phyloP scores from a whole-genome alignment of 2,329 filamentous ascomycete species.

The Drechslerella coelobrocha region DNA sequence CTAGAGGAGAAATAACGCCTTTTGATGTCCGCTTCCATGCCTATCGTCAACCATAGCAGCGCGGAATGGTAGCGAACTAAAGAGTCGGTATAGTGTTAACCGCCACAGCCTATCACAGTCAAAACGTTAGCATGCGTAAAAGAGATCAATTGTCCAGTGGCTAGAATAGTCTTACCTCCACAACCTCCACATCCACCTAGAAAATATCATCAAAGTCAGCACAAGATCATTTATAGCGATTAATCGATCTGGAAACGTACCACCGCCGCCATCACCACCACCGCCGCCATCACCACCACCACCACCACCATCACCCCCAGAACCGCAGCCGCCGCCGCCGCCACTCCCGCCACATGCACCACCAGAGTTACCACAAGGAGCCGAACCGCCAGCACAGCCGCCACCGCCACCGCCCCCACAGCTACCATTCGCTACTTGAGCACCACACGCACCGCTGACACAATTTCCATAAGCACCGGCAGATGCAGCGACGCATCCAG shows the following conservation, averaged over 20 bases:
- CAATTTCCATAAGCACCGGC: conserved; percentile 36
- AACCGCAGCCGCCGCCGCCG: conserved; percentile 18
- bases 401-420: conserved; percentile 39
- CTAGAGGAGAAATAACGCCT: too few relatives aligned
- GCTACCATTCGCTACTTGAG: conserved; percentile 22
- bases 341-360: conserved; percentile 38
- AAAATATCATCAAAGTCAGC: background rate
- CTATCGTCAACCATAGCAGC: too few relatives aligned
- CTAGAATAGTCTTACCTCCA: conserved; percentile 32
- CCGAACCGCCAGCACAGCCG: conserved; percentile 22
- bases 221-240: background rate
- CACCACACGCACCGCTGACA: conserved; percentile 38
- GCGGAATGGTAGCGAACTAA: too few relatives aligned
- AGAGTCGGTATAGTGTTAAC: too few relatives aligned
- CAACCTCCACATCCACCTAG: conserved; percentile 25
- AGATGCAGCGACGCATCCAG: conserved; percentile 24
- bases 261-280: conserved; percentile 11
- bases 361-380: conserved; percentile 30
- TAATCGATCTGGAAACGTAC: conserved; percentile 8
- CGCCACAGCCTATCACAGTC: too few relatives aligned
- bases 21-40: too few relatives aligned
- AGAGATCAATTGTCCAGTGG: too few relatives aligned
- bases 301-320: conserved; percentile 26
- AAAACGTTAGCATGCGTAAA: too few relatives aligned
- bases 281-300: conserved; percentile 24